Conservation (phyloP, 2,329 filamentous ascomycete genomes). For the Verticillium zaregamsianum region DNA sequence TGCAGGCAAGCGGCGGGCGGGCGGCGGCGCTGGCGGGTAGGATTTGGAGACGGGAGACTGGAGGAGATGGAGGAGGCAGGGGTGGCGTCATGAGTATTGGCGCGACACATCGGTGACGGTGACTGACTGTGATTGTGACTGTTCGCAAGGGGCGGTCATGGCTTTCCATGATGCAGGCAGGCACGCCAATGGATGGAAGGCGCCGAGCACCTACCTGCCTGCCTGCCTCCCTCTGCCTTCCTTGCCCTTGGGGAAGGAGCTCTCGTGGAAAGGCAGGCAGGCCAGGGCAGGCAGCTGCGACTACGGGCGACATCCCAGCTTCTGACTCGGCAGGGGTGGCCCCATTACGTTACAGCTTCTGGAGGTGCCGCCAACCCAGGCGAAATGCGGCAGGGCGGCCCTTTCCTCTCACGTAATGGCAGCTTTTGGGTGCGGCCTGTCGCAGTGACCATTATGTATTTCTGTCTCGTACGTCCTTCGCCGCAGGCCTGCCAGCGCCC, state of each 20-base stretch:
- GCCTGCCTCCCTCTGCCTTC: not conserved
- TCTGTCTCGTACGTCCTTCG: conserved; percentile 23
- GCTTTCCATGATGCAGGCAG: not conserved
- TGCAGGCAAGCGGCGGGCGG: not conserved
- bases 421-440: conserved; percentile 17
- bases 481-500: not conserved
- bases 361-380: conserved; percentile 30
- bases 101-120: not conserved
- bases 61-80: not conserved
- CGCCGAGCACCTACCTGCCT: not conserved
- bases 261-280: conserved; percentile 14
- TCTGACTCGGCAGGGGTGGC: conserved; percentile 28
- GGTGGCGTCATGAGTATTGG: not conserved
- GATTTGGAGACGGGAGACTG: too few relatives aligned
- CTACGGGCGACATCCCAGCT: not conserved
- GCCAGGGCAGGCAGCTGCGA: conserved; percentile 1
- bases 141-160: too few relatives aligned
- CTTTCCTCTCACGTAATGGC: conserved; percentile 47
- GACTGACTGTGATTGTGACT: not conserved
- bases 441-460: conserved; percentile 34
- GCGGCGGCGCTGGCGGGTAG: not conserved
- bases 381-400: conserved; percentile 16
- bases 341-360: conserved; percentile 42
- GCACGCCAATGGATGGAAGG: not conserved
- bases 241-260: not conserved